Evolutionary conservation across 345 rosid genomes (phyloP), one percentile per base, ranked within the genome.

Genomic region (Rubroshorea leprosula): DNA sequence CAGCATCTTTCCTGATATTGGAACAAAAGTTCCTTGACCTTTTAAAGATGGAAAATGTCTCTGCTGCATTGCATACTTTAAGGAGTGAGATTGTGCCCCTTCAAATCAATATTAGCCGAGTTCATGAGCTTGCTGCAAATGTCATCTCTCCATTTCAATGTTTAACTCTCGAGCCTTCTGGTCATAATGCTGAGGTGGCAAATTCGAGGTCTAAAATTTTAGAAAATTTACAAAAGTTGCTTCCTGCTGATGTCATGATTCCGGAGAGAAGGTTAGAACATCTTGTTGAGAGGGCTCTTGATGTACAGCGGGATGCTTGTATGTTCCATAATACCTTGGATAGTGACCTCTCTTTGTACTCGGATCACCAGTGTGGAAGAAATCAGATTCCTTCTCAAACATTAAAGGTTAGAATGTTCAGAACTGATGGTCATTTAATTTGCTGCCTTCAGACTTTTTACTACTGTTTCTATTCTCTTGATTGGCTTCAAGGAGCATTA

Each of bases 211-310:
- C 85, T 21, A 71, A 70, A 66, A 61, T 86, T 64, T 66, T 86
- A 24, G 80, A 71, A 65, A 77, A 77, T 65, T 65, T 86, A 70
- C 80, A 83, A 47, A 77, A 68, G 18, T 59, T 86, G 71, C 80
- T 83, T 61, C 94, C 94, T 54, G 75, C 89, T n/a, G 66, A 80
- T 19, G 73, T 86, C 35, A 56, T 80, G 41, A 65, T 83, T 57
- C 93, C 89, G 12, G 93, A 79, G 63, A 80, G 64, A 68, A 75
- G 93, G 63, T 72, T 86, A 71, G 93, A 83, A 70, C 78, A 71
- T 71, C 72, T 86, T 67, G 83, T 86, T 73, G 93, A 86, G 69
- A 73, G 51, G 65, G 87, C 87, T 19, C 80, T 86, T 64, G 72
- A 63, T 52, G 72, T 79, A 26, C 89, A 86, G 67, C 68, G 74